Conservation (phyloP, 2,329 filamentous ascomycete genomes). For the Myriosclerotinia curreyana region DNA sequence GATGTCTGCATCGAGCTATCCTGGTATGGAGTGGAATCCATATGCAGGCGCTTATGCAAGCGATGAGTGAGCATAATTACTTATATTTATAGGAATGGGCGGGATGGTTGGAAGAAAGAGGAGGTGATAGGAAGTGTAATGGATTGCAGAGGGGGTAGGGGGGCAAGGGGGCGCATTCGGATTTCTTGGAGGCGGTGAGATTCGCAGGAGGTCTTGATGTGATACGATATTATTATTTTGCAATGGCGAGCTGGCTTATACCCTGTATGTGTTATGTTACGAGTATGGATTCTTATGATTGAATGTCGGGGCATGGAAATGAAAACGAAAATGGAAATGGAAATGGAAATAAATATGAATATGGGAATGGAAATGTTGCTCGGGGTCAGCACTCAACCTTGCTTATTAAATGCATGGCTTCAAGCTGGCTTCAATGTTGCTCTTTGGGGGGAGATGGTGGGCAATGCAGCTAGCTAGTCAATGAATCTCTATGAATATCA, state of each 20-base stretch:
- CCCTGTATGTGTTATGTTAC: background rate
- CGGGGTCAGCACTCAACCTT: background rate
- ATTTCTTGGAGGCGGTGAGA: background rate
- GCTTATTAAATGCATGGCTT: background rate
- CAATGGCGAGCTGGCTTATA: background rate
- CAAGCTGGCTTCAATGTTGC: too few species aligned
- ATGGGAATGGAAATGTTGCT: background rate
- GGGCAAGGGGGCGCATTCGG: too few species aligned
- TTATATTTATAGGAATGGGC: too few species aligned
- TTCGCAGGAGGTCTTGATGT: background rate
- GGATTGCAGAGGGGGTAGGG: too few species aligned
- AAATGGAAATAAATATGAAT: background rate
- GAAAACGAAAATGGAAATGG: background rate
- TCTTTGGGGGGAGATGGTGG: too few species aligned
- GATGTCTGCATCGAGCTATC: slow-evolving; percentile 67
- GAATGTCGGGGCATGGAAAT: background rate
- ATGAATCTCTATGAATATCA: too few species aligned
- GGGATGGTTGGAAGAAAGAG: too few species aligned
- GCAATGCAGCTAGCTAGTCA: too few species aligned
- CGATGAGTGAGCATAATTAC: background rate
- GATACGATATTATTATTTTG: background rate
- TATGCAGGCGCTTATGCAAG: background rate
- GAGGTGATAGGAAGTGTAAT: background rate
- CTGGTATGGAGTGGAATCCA: slow-evolving; percentile 60
- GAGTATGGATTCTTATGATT: background rate